A percentile compares a stretch with the other conserved stretches of the same genome.
Evolutionary conservation across 305 asterid species (phyloP).

Genomic region (Ilex paraguariensis): DNA sequence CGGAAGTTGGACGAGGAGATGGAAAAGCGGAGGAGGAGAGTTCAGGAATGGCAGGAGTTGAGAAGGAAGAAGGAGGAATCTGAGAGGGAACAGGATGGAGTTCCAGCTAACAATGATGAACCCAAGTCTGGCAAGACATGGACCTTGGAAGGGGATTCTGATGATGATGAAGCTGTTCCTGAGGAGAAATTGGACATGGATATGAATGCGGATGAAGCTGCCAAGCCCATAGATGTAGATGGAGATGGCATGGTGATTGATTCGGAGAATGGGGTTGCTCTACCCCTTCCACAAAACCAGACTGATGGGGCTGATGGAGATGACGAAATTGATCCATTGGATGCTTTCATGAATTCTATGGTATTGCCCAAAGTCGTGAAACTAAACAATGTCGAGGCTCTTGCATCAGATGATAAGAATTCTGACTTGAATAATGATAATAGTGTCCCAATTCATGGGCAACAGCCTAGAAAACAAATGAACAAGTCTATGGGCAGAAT

Average conservation of each 20-base stretch:
- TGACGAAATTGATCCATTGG: slow-evolving; percentile 91
- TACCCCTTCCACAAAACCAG: slow-evolving; percentile 36
- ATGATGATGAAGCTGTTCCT: slow-evolving; percentile 75
- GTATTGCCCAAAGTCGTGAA: slow-evolving; percentile 93
- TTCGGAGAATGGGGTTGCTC: slow-evolving; percentile 28
- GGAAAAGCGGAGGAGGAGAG: slow-evolving; percentile 91
- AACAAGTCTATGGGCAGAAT: slow-evolving; percentile 68
- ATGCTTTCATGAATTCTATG: slow-evolving; percentile 87
- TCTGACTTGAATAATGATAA: slow-evolving; percentile 34
- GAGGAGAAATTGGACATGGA: slow-evolving; percentile 47
- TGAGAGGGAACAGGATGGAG: slow-evolving; percentile 73
- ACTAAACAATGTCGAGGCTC: slow-evolving; percentile 38
- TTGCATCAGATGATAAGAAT: slow-evolving; percentile 30
- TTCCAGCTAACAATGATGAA: slow-evolving; percentile 38
- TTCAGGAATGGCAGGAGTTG: slow-evolving; percentile 95
- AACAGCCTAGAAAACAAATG: slow-evolving; percentile 35
- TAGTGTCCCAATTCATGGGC: slow-evolving; percentile 28
- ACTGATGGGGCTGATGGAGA: slow-evolving; percentile 34
- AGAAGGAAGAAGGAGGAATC: slow-evolving; percentile 74
- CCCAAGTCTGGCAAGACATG: slow-evolving; percentile 75
- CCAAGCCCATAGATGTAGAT: slow-evolving; percentile 27
- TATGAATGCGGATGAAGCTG: slow-evolving; percentile 39
- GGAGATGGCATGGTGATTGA: slow-evolving; percentile 38
- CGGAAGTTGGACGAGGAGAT: slow-evolving; percentile 83
- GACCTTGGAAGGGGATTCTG: slow-evolving; percentile 96